Evolutionary conservation across 106 monocot genomes (phyloP).

Genomic region (Phalaenopsis aphrodite): DNA sequence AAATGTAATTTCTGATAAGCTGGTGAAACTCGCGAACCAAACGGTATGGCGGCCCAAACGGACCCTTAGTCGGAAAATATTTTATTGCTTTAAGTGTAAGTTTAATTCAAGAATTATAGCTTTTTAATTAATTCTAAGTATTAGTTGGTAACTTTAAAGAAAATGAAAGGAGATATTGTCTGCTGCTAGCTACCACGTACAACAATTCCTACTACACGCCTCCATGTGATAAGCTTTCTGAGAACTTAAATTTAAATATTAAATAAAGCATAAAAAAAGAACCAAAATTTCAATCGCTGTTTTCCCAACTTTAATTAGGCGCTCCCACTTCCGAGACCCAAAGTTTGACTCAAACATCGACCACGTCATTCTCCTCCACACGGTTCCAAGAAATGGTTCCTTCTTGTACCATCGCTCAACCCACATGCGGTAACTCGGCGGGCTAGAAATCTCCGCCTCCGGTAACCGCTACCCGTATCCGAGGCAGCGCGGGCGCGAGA

Average conservation of each 20-base stretch:
- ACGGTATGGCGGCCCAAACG: too few species aligned
- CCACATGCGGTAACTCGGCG: not conserved
- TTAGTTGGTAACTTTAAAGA: not conserved
- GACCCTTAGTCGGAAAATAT: too few species aligned
- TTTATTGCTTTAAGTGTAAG: too few species aligned
- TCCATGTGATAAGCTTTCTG: slow-evolving; percentile 3
- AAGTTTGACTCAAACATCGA: not conserved
- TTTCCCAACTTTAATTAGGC: not conserved
- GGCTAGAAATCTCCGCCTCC: slow-evolving; percentile 8
- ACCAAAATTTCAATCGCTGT: not conserved
- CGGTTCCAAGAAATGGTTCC: not conserved
- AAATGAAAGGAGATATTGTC: not conserved
- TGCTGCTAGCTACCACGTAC: not conserved
- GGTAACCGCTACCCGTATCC: slow-evolving; percentile 25
- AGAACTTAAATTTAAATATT: not conserved
- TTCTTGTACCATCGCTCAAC: not conserved
- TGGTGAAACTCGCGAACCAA: too few species aligned
- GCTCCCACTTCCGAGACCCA: not conserved
- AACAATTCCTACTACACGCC: not conserved
- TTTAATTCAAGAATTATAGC: too few species aligned
- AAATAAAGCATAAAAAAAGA: not conserved
- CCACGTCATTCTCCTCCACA: not conserved
- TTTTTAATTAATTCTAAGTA: too few species aligned
- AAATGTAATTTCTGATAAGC: too few species aligned
- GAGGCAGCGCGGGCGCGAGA: slow-evolving; percentile 2